Conservation (phyloP, 179 eudicot species). For the Pouteria campechiana region DNA sequence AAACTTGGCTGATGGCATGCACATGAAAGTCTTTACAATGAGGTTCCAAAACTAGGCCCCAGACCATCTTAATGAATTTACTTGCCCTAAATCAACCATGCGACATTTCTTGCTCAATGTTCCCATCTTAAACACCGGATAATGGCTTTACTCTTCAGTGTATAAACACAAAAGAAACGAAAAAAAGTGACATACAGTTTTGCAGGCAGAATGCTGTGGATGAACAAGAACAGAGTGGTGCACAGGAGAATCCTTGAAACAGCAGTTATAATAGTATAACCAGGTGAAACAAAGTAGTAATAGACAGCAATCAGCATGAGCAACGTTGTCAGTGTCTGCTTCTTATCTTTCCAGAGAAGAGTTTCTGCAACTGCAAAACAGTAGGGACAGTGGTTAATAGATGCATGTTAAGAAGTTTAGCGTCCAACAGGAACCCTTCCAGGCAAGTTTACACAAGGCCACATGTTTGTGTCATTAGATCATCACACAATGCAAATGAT, state of each 20-base stretch:
- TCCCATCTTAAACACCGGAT: background rate
- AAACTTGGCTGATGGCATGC: background rate
- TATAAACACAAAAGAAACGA: background rate
- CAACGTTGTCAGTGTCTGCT: constrained; percentile 35
- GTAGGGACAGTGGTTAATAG: too few species aligned
- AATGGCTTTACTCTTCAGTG: background rate
- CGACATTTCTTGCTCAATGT: background rate
- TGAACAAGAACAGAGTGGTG: constrained; percentile 50
- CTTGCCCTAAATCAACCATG: background rate
- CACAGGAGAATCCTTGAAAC: constrained; percentile 48
- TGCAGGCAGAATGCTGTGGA: constrained; percentile 63
- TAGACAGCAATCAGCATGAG: constrained; percentile 50
- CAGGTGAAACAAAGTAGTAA: constrained; percentile 62
- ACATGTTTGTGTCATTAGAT: too few species aligned
- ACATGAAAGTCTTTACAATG: background rate
- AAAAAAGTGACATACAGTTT: constrained; percentile 41
- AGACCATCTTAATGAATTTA: background rate
- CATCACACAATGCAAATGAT: too few species aligned
- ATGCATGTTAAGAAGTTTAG: too few species aligned
- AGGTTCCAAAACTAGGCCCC: background rate
- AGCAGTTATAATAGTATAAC: constrained; percentile 53
- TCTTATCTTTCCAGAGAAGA: constrained; percentile 74
- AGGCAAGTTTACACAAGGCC: too few species aligned
- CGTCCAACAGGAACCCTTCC: too few species aligned
- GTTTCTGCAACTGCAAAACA: constrained; percentile 78